Percentiles rank a stretch among this genome's conserved stretches.
These are phyloP conservation scores for Mortierella sp. DNA, from an alignment of 371 early-diverging fungal species.

Conservation along the genomic window DNA sequence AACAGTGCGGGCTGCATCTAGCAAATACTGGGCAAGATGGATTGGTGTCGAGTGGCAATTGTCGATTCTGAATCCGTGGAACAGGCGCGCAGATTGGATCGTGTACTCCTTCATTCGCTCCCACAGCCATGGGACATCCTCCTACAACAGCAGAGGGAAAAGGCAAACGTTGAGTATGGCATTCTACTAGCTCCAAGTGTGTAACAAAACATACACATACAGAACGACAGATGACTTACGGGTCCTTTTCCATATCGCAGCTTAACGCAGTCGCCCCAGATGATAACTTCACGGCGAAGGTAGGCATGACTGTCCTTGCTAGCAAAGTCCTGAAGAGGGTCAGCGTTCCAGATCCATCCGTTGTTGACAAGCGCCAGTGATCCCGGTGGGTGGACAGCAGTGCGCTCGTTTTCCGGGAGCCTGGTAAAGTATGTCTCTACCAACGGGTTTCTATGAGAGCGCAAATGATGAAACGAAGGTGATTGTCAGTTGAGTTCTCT, in stretches of 20 bases:
- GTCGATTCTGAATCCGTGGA: constrained; percentile 98
- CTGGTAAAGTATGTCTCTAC: constrained; percentile 95
- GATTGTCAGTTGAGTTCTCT: neutral
- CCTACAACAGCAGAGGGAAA: constrained; percentile 46
- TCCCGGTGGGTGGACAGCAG: constrained; percentile 65
- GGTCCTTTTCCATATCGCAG: constrained; percentile 90
- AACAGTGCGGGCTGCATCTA: constrained; percentile 89
- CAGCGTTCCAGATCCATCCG: constrained; percentile 99
- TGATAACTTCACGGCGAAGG: constrained; percentile 93
- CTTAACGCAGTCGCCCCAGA: constrained; percentile 99
- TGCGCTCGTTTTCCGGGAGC: constrained; percentile 61
- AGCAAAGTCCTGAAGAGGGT: constrained; percentile 95
- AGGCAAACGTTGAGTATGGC: neutral
- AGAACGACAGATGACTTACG: constrained; percentile 45
- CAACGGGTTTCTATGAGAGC: constrained; percentile 75
- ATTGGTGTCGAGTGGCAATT: constrained; percentile 98
- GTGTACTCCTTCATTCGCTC: constrained; percentile 93
- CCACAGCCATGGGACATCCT: constrained; percentile 97
- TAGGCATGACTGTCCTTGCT: constrained; percentile 89
- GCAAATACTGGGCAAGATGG: constrained; percentile 91
- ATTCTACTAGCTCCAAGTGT: neutral
- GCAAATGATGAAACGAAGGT: neutral
- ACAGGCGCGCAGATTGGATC: constrained; percentile 85
- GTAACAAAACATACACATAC: neutral
- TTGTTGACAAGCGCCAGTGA: constrained; percentile 90